Evolutionary conservation across 495 filamentous ascomycete species (phyloP), one percentile per base, ranked within the genome.

Genomic region (Monascus purpureus): DNA sequence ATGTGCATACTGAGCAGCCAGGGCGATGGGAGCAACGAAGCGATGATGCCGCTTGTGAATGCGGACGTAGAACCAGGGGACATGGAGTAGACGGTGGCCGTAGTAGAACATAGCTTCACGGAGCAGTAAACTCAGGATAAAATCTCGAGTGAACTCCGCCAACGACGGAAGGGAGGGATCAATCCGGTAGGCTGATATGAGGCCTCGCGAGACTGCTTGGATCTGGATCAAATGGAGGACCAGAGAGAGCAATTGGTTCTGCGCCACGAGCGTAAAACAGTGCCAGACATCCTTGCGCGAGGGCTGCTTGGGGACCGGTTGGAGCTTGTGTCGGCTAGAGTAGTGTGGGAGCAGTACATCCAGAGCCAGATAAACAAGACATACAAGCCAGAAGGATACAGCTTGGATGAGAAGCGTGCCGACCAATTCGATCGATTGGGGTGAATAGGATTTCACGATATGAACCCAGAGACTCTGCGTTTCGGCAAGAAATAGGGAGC

Each of bases 41-140:
- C 50, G 43, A 47, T 76, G 72, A 38, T 76, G 73, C 17, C 52
- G 43, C 31, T 70, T 72, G 52, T 77, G 73, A 29, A 77, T 60
- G 5, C 33, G 40, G 14, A 40, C 42, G 50, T 72, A 75, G 8
- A 75, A 32, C 4, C 24, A 35, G 0, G 57, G 67, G 3, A 49
- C 44, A 48, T 81, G 65, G 17, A 80, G 51, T 19, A 67, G 35
- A 17, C 68, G 55, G 46, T 81, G 68, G 37, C 51, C 35, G 38
- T 67, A 67, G 46, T 75, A 75, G 51, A 75, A 77, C 3, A 64
- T 17, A 7, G 57, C 24, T 41, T 80, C 67, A 40, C 72, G 54
- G 33, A 57, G 20, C 20, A 73, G 36, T 17, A 65, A 27, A 37
- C 61, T 57, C 43, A 67, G 17, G 29, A 62, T 5, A 31, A 73